Evolutionary conservation across 208 protist genomes (phyloP), one percentile per base, ranked within the genome.

Genomic region (Novymonas esmeraldas): DNA sequence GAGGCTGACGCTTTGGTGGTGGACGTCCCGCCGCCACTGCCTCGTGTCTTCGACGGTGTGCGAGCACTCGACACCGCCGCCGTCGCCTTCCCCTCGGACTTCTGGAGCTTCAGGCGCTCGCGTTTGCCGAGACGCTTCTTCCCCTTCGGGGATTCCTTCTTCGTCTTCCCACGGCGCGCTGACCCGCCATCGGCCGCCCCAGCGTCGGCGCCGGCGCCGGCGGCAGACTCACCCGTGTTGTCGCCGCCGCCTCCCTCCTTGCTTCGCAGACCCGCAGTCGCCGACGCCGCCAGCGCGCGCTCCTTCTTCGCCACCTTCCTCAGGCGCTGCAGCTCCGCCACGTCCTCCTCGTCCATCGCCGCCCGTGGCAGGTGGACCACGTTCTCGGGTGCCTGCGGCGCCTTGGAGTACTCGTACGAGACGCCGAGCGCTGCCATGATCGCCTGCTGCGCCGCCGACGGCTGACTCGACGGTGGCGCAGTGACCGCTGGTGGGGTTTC

Each of bases 231-330:
- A 14, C 33, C 52, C n/a, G 9, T 31, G 41, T 42, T 11, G 16
- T 42, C 39, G 20, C 57, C 22, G 38, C 1, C 22, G 41, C n/a
- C 38, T 13, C 13, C 20, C 22, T 31, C 39, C 26, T 41, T 55
- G 11, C 13, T 18, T 3, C 41, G 16, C 44, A 51, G 6, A 0
- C 34, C 38, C 1, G 28, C 26, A 1, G 29, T 57, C 20, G 33
- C 56, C 6, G 41, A 58, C 9, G 41, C 54, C 29, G 22, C 55
- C 54, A 66, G 24, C 26, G 46, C 38, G 13, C 82, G 71, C 59
- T 91, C 82, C 77, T 87, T 91, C 57, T 81, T 67, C n/a, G 67
- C 54, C 6, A 77, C 56, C 63, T 78, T 81, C 39, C 59, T 68
- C 26, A 66, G 74, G 0, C 64, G 78, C 45, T 73, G 66, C 20